These are phyloP conservation scores for Fraxinus excelsior DNA, from an alignment of 257 asterid genomes.

Conservation along the genomic window DNA sequence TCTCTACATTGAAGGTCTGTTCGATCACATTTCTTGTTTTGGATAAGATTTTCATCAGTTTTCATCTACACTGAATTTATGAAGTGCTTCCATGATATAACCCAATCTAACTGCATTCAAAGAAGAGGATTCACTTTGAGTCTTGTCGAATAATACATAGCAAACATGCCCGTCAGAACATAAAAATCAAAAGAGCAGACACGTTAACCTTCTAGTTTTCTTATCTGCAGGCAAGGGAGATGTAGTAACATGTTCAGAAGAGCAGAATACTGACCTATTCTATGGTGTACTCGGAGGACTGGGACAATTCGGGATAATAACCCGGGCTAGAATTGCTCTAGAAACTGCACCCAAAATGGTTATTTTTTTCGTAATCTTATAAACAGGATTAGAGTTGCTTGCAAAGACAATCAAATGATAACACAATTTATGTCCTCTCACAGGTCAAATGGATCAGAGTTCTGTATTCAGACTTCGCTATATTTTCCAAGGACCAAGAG, in stretches of 20 bases:
- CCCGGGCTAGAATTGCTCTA: constrained; percentile 48
- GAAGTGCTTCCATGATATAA: background rate
- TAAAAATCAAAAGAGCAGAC: background rate
- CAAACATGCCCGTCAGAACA: background rate
- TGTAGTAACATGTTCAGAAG: constrained; percentile 45
- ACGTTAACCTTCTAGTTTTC: background rate
- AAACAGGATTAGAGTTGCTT: background rate
- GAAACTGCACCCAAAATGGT: constrained; percentile 24
- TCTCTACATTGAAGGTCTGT: no score
- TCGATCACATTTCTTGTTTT: no score
- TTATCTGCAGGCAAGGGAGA: constrained; percentile 45
- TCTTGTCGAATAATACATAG: background rate
- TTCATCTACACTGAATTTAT: no score
- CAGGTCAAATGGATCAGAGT: constrained; percentile 19
- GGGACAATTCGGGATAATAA: constrained; percentile 55
- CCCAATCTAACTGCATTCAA: background rate
- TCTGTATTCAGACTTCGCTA: constrained; percentile 6
- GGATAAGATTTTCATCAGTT: no score
- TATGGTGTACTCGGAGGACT: constrained; percentile 49
- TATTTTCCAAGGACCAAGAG: constrained; percentile 2
- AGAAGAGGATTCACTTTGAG: background rate
- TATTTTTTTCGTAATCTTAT: background rate
- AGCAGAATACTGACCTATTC: constrained; percentile 49
- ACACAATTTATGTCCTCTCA: background rate
- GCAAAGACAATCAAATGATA: background rate